Base-by-base conservation (phyloP, 2,329 filamentous ascomycete genomes). In the Fusarium haematococcum region DNA sequence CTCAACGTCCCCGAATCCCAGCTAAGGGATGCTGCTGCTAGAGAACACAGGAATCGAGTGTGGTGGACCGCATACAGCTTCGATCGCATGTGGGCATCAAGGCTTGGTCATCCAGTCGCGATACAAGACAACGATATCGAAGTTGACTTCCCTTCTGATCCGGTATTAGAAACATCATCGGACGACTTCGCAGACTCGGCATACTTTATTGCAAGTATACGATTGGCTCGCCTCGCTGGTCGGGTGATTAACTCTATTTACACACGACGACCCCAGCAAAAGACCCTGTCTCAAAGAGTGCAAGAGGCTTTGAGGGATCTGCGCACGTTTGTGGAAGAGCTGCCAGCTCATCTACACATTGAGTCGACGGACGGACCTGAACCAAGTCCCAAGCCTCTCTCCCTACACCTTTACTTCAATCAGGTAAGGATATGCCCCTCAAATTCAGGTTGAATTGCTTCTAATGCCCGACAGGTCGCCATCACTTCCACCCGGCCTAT, bases 121-220 rank as follows among this genome's bases (percentile, higher is more conserved):
- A 84, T 88, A 7, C 82, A 83, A 14, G 86, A 88, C 60, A 82
- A 86, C 39, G 86, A 87, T 20, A 87, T 88, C 5, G 79, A 84
- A 35, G 83, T 86, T 6, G 83, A 85, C 30, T 73, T 85, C 7
- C 86, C 86, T 0, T 83, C 83, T 0, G 80, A 82, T 14, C 76
- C 80, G 1, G 73, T 78, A 1, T 43, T 85, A 1, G 79, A 39
- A 7, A 61, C 54, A 0, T 58, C 80, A 0, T 70, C 74, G 0
- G 77, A 78, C 9, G 81, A 84, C 33, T 84, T 83, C 48, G 76
- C 70, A 1, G 81, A 83, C n/a, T 73, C 78, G 1, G 77, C 76
- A 1, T 82, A 82, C 39, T 72, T 79, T 25, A 71, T 78, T 18
- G 84, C 84, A 2, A 83, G 80, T 6, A 79, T 86, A 7, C 79